Percentiles rank a stretch among this genome's conserved stretches.
Evolutionary conservation across 2,329 filamentous ascomycete genomes (phyloP).

Genomic region (Trichoderma atroviride): DNA sequence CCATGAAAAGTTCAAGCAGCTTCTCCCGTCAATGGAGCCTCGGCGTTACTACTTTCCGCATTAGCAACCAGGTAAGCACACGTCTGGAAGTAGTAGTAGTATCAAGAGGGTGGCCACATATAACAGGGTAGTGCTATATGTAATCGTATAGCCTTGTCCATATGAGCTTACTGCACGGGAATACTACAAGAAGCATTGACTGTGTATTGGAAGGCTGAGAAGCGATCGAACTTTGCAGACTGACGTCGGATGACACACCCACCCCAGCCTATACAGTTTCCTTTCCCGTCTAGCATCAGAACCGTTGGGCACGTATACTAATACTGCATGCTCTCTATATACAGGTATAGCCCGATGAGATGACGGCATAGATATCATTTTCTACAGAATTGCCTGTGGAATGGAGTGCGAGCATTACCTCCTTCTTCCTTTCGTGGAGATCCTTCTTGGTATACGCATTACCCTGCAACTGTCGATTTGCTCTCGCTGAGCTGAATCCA

Average conservation of each 20-base stretch:
- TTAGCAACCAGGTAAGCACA: background rate
- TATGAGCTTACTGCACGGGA: background rate
- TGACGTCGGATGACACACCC: constrained; percentile 25
- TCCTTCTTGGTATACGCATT: background rate
- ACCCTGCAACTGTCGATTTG: background rate
- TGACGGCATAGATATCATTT: background rate
- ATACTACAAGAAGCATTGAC: background rate
- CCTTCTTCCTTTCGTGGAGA: background rate
- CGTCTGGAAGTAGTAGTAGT: background rate
- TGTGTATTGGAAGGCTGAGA: background rate
- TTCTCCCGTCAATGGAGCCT: background rate
- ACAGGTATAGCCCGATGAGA: background rate
- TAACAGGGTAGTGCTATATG: background rate
- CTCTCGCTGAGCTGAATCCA: background rate
- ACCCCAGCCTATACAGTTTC: constrained; percentile 4
- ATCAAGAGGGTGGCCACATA: background rate
- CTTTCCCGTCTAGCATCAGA: background rate
- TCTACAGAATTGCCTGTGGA: background rate
- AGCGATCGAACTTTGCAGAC: constrained; percentile 15
- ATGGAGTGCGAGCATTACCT: background rate
- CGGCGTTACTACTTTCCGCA: background rate
- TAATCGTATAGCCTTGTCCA: background rate
- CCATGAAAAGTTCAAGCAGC: background rate
- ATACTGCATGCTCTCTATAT: background rate
- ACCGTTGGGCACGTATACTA: background rate